Conservation (phyloP, 164 flowering plant species). For the Euptelea pleiosperma region DNA sequence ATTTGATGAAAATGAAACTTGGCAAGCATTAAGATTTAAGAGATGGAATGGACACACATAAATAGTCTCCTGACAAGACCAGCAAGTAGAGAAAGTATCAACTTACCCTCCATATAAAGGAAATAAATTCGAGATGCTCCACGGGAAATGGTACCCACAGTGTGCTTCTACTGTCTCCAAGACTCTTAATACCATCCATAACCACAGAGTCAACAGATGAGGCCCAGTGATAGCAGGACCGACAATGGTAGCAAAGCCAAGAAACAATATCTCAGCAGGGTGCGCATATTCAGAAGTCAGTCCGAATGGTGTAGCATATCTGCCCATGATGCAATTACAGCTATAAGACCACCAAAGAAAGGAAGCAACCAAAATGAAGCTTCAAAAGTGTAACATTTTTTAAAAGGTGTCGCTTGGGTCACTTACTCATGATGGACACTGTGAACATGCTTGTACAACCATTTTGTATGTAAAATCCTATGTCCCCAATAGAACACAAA, state of each 20-base stretch:
- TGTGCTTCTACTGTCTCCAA: conserved; percentile 99
- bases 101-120: conserved; percentile 96
- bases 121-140: conserved; percentile 85
- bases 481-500: conserved; percentile 98
- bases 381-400: no score
- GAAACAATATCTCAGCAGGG: conserved; percentile 95
- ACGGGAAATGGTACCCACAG: conserved; percentile 98
- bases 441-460: conserved; percentile 97
- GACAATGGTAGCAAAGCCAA: conserved; percentile 95
- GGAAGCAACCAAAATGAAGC: conserved; percentile 7
- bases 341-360: conserved; percentile 1
- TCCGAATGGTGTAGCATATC: conserved; percentile 98
- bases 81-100: neutral
- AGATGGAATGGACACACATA: neutral
- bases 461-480: conserved; percentile 86
- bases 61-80: neutral
- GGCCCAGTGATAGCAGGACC: conserved; percentile 99
- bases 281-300: conserved; percentile 99
- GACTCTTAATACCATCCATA: conserved; percentile 95
- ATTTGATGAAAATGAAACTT: conserved; percentile 1
- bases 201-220: conserved; percentile 87
- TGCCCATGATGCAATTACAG: conserved; percentile 22
- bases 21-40: conserved; percentile 10
- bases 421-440: conserved; percentile 99
- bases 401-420: no score